Conservation (phyloP, 2,329 filamentous ascomycete species). For the Trichoderma sp. region DNA sequence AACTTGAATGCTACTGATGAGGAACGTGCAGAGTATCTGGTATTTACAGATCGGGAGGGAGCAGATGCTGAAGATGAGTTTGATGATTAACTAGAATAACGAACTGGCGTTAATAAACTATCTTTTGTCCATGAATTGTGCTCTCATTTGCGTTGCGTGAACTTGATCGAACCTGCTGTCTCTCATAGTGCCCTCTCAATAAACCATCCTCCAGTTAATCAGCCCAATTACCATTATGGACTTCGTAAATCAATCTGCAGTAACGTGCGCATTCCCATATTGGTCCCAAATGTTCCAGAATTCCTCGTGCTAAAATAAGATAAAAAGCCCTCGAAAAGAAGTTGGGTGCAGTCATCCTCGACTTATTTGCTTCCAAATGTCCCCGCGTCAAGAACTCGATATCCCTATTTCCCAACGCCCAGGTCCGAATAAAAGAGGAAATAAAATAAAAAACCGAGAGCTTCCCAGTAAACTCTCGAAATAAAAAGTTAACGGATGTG, state of each 20-base stretch:
- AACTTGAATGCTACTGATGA: conserved; percentile 55
- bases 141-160: neutral
- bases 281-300: neutral
- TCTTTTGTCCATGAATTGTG: neutral
- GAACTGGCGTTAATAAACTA: neutral
- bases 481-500: neutral
- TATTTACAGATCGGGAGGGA: conserved; percentile 75
- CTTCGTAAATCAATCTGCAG: neutral
- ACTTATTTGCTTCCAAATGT: neutral
- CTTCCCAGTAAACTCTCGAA: neutral
- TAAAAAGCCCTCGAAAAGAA: neutral
- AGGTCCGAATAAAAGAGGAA: neutral
- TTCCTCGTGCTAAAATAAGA: neutral
- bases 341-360: neutral
- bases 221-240: neutral
- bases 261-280: neutral
- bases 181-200: neutral
- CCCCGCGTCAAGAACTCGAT: neutral
- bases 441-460: too few relatives aligned
- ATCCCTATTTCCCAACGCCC: conserved; percentile 5
- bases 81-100: conserved; percentile 41
- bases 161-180: neutral
- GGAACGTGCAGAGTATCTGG: conserved; percentile 65
- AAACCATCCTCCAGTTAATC: neutral
- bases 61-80: conserved; percentile 58